phyloP scores from a whole-genome alignment of 768 basidiomycete genomes.

The Boletus barrowsii region DNA sequence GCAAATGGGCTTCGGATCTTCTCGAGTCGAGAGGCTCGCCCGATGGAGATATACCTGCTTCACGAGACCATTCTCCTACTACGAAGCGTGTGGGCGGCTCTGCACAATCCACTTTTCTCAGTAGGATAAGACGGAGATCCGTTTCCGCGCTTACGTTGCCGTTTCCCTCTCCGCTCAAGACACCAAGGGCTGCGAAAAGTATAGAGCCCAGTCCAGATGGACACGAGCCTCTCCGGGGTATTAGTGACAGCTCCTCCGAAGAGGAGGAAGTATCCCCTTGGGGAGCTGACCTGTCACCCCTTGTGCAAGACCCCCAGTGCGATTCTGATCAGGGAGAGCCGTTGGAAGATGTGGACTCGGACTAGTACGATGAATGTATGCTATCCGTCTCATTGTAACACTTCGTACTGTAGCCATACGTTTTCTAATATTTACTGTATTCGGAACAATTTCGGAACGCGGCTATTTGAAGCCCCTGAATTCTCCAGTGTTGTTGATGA shows the following conservation, averaged over 20 bases:
- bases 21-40: slow-evolving; percentile 31
- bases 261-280: slow-evolving; percentile 31
- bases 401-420: too few species aligned
- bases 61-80: slow-evolving; percentile 2
- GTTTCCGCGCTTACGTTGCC: slow-evolving; percentile 41
- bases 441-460: too few species aligned
- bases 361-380: slow-evolving; percentile 3
- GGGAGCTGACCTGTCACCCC: slow-evolving; percentile 8
- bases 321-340: slow-evolving; percentile 21
- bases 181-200: slow-evolving; percentile 18
- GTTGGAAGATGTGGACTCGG: slow-evolving; percentile 21
- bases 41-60: slow-evolving; percentile 12
- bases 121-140: slow-evolving; percentile 43
- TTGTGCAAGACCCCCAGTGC: slow-evolving; percentile 2
- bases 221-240: slow-evolving; percentile 46
- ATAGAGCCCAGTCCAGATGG: slow-evolving; percentile 29
- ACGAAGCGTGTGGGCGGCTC: slow-evolving; percentile 10
- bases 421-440: too few species aligned
- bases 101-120: slow-evolving; percentile 37
- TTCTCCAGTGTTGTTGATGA: not conserved
- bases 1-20: slow-evolving; percentile 47
- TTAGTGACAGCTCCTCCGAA: slow-evolving; percentile 58
- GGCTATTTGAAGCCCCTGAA: slow-evolving; percentile 18
- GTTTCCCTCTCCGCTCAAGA: slow-evolving; percentile 28
- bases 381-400: too few species aligned